phyloP scores from a whole-genome alignment of 2,329 filamentous ascomycete genomes.

The Fusarium bulbicola region DNA sequence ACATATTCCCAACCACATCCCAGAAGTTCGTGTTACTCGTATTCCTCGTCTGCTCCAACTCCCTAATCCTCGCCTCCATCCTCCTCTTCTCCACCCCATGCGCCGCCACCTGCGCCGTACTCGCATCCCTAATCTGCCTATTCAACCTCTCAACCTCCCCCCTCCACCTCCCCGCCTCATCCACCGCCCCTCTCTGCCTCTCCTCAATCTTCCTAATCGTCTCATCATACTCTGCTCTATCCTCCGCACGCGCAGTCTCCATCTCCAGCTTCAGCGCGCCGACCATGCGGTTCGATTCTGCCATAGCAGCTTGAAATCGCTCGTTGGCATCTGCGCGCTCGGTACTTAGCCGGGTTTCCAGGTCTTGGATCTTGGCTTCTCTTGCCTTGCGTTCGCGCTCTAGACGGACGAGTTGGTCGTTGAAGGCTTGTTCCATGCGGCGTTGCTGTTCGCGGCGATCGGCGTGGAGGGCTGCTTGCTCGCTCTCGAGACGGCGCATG shows the following conservation, averaged over 20 bases:
- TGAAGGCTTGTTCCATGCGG: background rate
- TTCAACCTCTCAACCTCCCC: background rate
- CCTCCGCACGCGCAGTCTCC: background rate
- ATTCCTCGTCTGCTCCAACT: background rate
- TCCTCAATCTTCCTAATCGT: background rate
- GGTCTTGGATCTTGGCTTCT: background rate
- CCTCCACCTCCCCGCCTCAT: background rate
- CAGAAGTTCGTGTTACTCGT: background rate
- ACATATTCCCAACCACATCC: background rate
- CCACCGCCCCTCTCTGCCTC: background rate
- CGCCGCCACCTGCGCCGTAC: rapidly evolving
- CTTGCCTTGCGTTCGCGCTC: background rate
- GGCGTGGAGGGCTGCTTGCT: background rate
- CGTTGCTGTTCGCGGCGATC: background rate
- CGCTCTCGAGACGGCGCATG: background rate
- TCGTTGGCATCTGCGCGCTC: background rate
- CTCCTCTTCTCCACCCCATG: background rate
- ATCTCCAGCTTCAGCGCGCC: background rate
- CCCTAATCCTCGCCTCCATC: background rate
- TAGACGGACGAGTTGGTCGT: background rate
- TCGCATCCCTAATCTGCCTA: background rate
- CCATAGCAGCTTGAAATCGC: background rate
- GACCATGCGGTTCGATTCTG: background rate
- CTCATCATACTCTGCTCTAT: background rate
- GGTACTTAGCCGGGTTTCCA: background rate